phyloP scores from a whole-genome alignment of 2,329 filamentous ascomycete genomes.

The Cryphonectria carpinicola region DNA sequence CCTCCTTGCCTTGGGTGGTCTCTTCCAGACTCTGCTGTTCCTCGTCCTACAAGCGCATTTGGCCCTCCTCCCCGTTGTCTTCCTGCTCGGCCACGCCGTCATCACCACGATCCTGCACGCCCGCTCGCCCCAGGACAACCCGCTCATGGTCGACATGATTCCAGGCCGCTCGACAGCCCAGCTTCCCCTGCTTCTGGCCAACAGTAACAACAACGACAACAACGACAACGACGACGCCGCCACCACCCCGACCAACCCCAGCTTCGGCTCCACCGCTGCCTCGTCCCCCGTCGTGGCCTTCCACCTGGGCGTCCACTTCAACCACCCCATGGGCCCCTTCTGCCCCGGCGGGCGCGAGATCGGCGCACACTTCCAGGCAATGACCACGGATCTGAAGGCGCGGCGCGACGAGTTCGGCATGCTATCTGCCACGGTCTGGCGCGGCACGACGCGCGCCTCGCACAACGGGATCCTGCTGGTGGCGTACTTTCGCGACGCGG shows the following conservation, averaged over 20 bases:
- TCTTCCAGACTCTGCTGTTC: conserved; percentile 16
- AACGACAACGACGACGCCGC: background rate
- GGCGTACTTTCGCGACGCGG: conserved; percentile 55
- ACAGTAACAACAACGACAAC: background rate
- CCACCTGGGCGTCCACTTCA: conserved; percentile 49
- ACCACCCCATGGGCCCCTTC: conserved; percentile 54
- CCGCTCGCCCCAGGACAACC: conserved; percentile 14
- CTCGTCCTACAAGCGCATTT: conserved; percentile 22
- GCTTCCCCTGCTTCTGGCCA: conserved; percentile 17
- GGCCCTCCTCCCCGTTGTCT: conserved; percentile 18
- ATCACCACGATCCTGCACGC: conserved; percentile 19
- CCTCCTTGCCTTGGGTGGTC: conserved; percentile 25
- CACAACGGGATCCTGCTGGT: conserved; percentile 47
- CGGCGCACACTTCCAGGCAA: conserved; percentile 42
- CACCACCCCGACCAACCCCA: conserved; percentile 28
- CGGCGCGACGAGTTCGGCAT: conserved; percentile 51
- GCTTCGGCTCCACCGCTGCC: conserved; percentile 37
- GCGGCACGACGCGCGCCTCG: conserved; percentile 38
- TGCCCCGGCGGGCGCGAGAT: conserved; percentile 48
- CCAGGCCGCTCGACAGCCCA: conserved; percentile 24
- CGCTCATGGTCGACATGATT: conserved; percentile 22
- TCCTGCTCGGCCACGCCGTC: conserved; percentile 20
- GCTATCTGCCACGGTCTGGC: conserved; percentile 35
- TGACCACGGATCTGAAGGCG: conserved; percentile 42
- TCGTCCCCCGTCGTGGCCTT: conserved; percentile 45